Evolutionary conservation across 164 flowering plant genomes (phyloP).

Genomic region (Malania oleifera): DNA sequence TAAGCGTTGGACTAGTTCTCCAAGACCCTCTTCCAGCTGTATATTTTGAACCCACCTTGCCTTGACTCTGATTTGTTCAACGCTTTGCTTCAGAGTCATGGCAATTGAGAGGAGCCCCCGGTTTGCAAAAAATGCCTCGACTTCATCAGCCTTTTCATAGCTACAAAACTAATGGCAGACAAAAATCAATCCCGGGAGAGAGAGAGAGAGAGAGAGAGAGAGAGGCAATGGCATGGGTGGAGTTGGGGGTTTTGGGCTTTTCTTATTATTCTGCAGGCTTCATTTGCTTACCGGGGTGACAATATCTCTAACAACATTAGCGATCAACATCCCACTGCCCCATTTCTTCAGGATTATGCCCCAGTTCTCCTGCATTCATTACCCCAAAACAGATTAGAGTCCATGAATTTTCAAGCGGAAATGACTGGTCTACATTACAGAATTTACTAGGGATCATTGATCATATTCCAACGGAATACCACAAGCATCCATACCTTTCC

Average conservation of each 20-base stretch:
- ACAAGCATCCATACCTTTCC: not conserved
- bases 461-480: not conserved
- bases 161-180: conserved; percentile 20
- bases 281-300: conserved; percentile 21
- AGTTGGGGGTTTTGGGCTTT: not conserved
- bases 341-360: conserved; percentile 25
- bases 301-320: conserved; percentile 16
- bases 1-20: conserved; percentile 14
- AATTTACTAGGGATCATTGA: not conserved
- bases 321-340: conserved; percentile 24
- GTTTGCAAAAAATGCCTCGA: conserved; percentile 27
- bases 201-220: not conserved
- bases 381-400: not conserved
- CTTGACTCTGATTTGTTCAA: conserved; percentile 33
- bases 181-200: not conserved
- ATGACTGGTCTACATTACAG: not conserved
- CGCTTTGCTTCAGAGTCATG: conserved; percentile 30
- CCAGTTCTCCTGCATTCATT: conserved; percentile 36
- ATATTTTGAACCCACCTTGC: conserved; percentile 33
- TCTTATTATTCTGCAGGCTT: not conserved
- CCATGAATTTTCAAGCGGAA: not conserved
- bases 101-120: conserved; percentile 15
- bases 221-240: not conserved
- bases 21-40: conserved; percentile 17
- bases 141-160: conserved; percentile 30